Conservation (phyloP, 1,284 basidiomycete genomes). For the Fomitopsis schrenkii region DNA sequence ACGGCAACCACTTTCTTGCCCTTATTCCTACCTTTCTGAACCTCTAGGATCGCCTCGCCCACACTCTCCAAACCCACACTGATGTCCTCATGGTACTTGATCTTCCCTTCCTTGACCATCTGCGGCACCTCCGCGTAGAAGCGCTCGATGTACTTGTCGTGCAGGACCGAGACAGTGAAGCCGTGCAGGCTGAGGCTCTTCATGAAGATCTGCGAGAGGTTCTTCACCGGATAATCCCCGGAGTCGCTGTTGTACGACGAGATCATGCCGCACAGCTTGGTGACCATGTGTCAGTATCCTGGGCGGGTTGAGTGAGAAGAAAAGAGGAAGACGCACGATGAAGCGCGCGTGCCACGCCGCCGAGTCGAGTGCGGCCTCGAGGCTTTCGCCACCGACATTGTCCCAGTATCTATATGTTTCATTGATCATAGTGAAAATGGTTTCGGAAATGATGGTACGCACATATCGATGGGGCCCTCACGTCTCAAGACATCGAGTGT, state of each 20-base stretch:
- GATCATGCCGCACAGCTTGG: slow-evolving; percentile 26
- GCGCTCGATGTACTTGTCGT: slow-evolving; percentile 32
- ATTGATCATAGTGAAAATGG: too few relatives aligned
- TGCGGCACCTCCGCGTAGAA: slow-evolving; percentile 51
- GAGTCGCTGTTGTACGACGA: slow-evolving; percentile 25
- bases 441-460: slow-evolving; percentile 5
- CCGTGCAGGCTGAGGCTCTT: slow-evolving; percentile 56
- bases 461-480: slow-evolving; percentile 55
- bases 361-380: slow-evolving; percentile 52
- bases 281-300: background rate
- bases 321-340: slow-evolving; percentile 37
- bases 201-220: slow-evolving; percentile 36
- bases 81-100: slow-evolving; percentile 57
- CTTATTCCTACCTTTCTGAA: slow-evolving; percentile 53
- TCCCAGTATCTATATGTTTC: slow-evolving; percentile 39
- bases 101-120: slow-evolving; percentile 50
- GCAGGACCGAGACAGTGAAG: slow-evolving; percentile 47
- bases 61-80: slow-evolving; percentile 47
- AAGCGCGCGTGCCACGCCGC: slow-evolving; percentile 51
- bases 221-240: slow-evolving; percentile 23
- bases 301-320: background rate
- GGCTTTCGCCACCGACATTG: slow-evolving; percentile 64
- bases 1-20: slow-evolving; percentile 56
- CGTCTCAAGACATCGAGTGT: slow-evolving; percentile 50
- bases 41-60: slow-evolving; percentile 47